These are phyloP conservation scores for Asterochloris sp. DNA, from an alignment of 139 green algal species.

Conservation along the genomic window DNA sequence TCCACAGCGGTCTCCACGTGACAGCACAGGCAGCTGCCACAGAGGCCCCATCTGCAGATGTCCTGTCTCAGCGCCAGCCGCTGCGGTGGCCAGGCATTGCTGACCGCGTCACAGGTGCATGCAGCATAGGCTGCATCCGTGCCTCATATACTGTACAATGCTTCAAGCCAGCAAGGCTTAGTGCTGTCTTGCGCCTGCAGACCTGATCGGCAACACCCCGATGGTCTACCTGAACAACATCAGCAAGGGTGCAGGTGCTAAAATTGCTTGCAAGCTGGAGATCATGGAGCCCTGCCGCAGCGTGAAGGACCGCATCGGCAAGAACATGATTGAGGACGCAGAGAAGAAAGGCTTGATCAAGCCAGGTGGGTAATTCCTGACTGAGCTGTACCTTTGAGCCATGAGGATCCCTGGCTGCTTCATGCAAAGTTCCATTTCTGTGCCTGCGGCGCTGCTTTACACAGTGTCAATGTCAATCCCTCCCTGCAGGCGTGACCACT, in stretches of 20 bases:
- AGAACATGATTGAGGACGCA: slow-evolving; percentile 85
- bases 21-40: too few relatives aligned
- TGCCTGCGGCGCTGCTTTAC: background rate
- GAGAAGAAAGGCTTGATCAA: slow-evolving; percentile 77
- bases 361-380: slow-evolving; percentile 52
- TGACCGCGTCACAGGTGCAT: too few relatives aligned
- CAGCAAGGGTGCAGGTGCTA: slow-evolving; percentile 35
- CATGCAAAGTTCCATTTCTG: background rate
- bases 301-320: slow-evolving; percentile 78
- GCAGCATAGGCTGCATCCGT: too few relatives aligned
- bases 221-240: slow-evolving; percentile 92
- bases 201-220: slow-evolving; percentile 93
- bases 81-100: too few relatives aligned
- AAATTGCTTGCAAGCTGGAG: slow-evolving; percentile 36
- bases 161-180: too few relatives aligned
- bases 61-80: too few relatives aligned
- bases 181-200: background rate
- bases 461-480: background rate
- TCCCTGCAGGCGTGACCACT: slow-evolving; percentile 55
- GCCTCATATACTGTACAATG: too few relatives aligned
- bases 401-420: background rate
- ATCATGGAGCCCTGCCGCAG: slow-evolving; percentile 35
- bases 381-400: background rate
- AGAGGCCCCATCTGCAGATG: too few relatives aligned
- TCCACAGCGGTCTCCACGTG: too few relatives aligned